Evolutionary conservation across 148 eudicot species (phyloP).

Genomic region (Fagopyrum tataricum): DNA sequence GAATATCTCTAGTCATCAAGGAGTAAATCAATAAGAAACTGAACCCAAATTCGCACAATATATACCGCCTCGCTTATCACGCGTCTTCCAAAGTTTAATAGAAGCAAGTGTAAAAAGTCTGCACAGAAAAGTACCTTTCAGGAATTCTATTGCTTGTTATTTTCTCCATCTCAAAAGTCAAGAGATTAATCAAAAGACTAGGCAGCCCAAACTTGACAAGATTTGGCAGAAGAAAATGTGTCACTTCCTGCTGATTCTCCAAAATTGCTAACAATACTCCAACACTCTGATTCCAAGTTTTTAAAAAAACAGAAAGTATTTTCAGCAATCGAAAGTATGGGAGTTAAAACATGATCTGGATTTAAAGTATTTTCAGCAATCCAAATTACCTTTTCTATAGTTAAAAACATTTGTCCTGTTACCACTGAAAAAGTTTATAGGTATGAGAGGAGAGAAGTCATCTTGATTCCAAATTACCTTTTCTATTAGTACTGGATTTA

Average conservation of each 20-base stretch:
- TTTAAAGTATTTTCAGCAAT: too few relatives aligned
- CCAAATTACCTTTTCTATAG: too few relatives aligned
- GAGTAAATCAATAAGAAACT: not conserved
- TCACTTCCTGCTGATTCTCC: slow-evolving; percentile 54
- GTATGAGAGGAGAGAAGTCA: not conserved
- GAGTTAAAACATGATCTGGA: too few relatives aligned
- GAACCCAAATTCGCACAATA: not conserved
- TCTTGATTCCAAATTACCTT: slow-evolving; percentile 38
- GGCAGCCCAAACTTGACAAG: slow-evolving; percentile 71
- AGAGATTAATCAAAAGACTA: slow-evolving; percentile 53
- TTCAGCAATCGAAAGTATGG: too few relatives aligned
- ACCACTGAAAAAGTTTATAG: not conserved
- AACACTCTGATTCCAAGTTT: slow-evolving; percentile 41
- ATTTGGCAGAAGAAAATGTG: slow-evolving; percentile 45
- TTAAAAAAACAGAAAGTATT: slow-evolving; percentile 2
- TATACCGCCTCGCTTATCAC: not conserved
- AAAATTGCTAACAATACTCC: slow-evolving; percentile 62
- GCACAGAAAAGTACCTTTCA: slow-evolving; percentile 53
- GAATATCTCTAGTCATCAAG: not conserved
- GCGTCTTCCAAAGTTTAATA: not conserved
- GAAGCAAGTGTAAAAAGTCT: not conserved
- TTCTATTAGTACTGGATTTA: slow-evolving; percentile 71
- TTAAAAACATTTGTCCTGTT: too few relatives aligned
- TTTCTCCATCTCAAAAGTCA: slow-evolving; percentile 68
- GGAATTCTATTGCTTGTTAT: slow-evolving; percentile 51